A percentile compares a stretch with the other conserved stretches of the same genome.
Conservation (phyloP, 73 alveolate species). For the Uronychia binucleata region DNA sequence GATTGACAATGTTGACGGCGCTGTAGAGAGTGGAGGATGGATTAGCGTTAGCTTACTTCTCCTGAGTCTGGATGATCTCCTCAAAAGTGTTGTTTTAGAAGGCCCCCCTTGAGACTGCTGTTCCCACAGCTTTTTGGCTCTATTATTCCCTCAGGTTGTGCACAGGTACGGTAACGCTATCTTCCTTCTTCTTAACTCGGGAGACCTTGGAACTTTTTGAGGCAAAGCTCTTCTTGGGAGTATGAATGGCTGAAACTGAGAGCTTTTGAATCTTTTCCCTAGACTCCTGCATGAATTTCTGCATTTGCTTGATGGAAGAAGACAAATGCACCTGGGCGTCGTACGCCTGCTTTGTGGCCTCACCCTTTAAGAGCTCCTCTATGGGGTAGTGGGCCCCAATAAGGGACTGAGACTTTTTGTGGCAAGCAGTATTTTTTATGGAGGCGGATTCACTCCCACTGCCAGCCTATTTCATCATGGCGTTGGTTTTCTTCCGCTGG, state of each 20-base stretch:
- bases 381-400: neutral
- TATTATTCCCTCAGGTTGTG: neutral
- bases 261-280: neutral
- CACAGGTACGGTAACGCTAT: neutral
- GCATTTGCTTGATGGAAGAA: neutral
- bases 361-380: neutral
- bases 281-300: neutral
- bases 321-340: neutral
- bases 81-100: neutral
- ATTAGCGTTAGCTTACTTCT: neutral
- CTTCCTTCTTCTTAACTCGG: neutral
- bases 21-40: neutral
- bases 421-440: neutral
- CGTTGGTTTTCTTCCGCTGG: neutral
- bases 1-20: neutral
- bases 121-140: neutral
- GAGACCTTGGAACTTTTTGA: neutral
- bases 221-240: neutral
- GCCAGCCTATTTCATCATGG: neutral
- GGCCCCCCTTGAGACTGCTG: neutral
- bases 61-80: neutral
- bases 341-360: neutral
- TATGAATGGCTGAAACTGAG: neutral
- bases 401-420: neutral
- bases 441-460: neutral